Evolutionary conservation across 129 eudicot genomes (phyloP).

Genomic region (Flaveria linearis): DNA sequence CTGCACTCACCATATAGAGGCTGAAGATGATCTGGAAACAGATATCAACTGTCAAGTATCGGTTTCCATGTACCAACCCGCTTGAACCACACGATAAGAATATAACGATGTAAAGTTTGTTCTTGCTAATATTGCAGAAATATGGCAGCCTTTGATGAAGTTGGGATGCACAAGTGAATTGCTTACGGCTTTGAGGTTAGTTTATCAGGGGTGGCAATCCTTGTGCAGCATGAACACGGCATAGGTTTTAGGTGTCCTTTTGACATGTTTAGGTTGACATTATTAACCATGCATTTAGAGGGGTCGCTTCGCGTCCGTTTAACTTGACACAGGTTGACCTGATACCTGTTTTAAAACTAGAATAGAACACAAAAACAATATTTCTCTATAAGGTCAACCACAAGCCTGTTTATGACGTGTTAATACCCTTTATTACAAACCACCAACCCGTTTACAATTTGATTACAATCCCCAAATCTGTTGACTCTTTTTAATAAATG

Average conservation of each 20-base stretch:
- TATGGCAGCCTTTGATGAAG: constrained; percentile 53
- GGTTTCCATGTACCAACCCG: constrained; percentile 29
- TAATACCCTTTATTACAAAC: neutral
- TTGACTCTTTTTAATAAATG: neutral
- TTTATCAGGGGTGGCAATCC: neutral
- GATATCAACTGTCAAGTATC: constrained; percentile 13
- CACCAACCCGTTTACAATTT: neutral
- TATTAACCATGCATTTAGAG: no score
- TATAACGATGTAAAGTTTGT: constrained; percentile 37
- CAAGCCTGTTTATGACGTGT: neutral
- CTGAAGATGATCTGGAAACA: constrained; percentile 31
- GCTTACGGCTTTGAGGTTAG: constrained; percentile 61
- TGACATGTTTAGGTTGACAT: neutral
- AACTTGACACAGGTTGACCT: no score
- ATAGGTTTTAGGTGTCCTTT: neutral
- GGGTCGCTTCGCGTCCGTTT: no score
- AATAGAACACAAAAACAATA: neutral
- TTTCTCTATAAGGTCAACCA: neutral
- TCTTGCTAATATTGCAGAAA: constrained; percentile 41
- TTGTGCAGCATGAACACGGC: neutral
- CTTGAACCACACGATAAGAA: constrained; percentile 27
- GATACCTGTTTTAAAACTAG: neutral
- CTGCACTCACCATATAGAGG: constrained; percentile 38
- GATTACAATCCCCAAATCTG: neutral
- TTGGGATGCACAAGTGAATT: constrained; percentile 65